Evolutionary conservation across 805 yeast species (phyloP), one percentile per base, ranked within the genome.

Genomic region (Kodamaea nitidulidarum): DNA sequence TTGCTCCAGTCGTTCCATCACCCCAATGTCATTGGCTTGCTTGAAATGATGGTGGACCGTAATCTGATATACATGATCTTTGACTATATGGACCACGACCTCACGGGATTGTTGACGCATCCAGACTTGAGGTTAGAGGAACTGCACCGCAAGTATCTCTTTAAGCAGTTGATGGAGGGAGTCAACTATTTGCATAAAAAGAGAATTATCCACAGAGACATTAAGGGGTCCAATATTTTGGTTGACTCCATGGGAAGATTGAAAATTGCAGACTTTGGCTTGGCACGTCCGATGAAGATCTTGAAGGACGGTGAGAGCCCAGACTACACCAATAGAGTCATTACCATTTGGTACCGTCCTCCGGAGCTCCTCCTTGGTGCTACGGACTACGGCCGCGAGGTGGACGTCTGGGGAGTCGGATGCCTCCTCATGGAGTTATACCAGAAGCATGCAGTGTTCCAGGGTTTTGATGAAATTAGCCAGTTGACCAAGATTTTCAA

Each of bases 381-480:
- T 0, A 90, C 98, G 0, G 81, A 80, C 42, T 93, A 93, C 61
- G 93, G 90, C 0, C 65, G 88, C 29, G 96, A 86, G 51, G 93
- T 93, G 7, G 98, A 93, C 56, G 80, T 88, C 49, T 93, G 98
- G 98, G 96, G 98, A 0, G 81, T 88, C 44, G 98, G 98, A 2
- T 93, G 98, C 64, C 67, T 93, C 17, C 65, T 93, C 43, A 74
- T 88, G 18, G 98, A 93, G 58, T 60, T 93, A 27, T 88, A 86
- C 54, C 75, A 81, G 1, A 76, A 80, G 47, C 63, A 65, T 22
- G 95, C 98, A 0, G 67, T 83, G 1, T 93, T 93, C 58, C 95
- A 83, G 58, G 98, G 96, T 1, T 71, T 73, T 15, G 95, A 93
- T 59, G 98, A 93, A 54, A 72, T 93, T 28, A 81, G 85, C 37